These are phyloP conservation scores for Hirsutella thompsonii DNA, from an alignment of 2,329 filamentous ascomycete genomes.

Conservation along the genomic window DNA sequence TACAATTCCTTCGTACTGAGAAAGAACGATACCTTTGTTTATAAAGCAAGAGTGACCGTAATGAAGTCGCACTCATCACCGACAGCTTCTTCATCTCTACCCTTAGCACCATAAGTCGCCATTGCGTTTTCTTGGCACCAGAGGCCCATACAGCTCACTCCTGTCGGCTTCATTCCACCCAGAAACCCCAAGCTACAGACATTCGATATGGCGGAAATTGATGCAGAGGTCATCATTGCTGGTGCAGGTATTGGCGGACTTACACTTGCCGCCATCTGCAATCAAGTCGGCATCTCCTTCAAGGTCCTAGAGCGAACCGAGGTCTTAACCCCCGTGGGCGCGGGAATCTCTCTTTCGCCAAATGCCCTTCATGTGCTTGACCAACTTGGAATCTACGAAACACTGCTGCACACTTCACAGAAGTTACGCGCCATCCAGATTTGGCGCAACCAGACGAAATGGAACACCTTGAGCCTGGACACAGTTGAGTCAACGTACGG, in stretches of 20 bases:
- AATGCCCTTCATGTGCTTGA: slow-evolving; percentile 8
- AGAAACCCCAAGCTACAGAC: not conserved
- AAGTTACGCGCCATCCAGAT: slow-evolving; percentile 7
- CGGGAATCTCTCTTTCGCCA: slow-evolving; percentile 9
- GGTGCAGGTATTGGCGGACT: slow-evolving; percentile 11
- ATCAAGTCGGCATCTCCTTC: slow-evolving; percentile 7
- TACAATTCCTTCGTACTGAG: too few relatives aligned
- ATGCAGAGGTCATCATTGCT: slow-evolving; percentile 10
- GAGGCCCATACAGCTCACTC: too few relatives aligned
- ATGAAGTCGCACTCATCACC: too few relatives aligned
- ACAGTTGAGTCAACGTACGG: slow-evolving; percentile 4
- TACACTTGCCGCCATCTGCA: slow-evolving; percentile 7
- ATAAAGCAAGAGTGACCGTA: too few relatives aligned
- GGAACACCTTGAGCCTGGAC: slow-evolving; percentile 5
- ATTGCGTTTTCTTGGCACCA: too few relatives aligned
- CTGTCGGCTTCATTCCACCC: too few relatives aligned
- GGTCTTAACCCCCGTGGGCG: slow-evolving; percentile 6
- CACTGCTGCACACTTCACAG: slow-evolving; percentile 3
- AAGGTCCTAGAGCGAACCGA: slow-evolving; percentile 7
- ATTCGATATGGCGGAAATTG: slow-evolving; percentile 1
- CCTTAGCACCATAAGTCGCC: too few relatives aligned
- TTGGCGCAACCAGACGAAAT: slow-evolving; percentile 6
- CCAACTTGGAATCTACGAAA: slow-evolving; percentile 8
- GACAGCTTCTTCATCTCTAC: too few relatives aligned
- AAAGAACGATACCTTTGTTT: too few relatives aligned